Evolutionary conservation across 495 filamentous ascomycete genomes (phyloP).

Genomic region (Aspergillus indologenus): DNA sequence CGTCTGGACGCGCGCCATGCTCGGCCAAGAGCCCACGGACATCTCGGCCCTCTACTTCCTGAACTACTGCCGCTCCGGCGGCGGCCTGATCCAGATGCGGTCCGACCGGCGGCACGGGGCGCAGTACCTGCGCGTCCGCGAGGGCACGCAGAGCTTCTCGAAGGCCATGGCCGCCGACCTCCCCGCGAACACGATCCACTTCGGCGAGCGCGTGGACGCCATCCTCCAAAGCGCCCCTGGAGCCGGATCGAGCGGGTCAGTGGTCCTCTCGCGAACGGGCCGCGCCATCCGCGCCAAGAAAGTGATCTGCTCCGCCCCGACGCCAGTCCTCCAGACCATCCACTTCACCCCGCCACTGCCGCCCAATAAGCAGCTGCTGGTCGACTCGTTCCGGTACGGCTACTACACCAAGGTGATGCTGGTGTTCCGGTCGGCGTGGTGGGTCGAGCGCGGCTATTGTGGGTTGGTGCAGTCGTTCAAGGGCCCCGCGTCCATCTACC

Average conservation of each 20-base stretch:
- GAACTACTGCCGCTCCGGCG: conserved; percentile 45
- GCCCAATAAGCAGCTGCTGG: conserved; percentile 16
- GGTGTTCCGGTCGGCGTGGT: conserved; percentile 37
- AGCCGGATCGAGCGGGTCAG: not conserved
- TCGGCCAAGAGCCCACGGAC: conserved; percentile 41
- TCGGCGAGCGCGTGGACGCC: conserved; percentile 21
- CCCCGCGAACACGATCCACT: conserved; percentile 17
- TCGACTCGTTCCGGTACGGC: conserved; percentile 24
- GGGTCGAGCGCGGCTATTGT: conserved; percentile 34
- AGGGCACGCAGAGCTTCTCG: conserved; percentile 36
- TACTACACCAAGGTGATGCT: conserved; percentile 40
- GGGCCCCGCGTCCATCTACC: conserved; percentile 36
- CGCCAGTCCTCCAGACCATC: conserved; percentile 30
- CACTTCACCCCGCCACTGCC: conserved; percentile 30
- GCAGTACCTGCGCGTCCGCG: conserved; percentile 39
- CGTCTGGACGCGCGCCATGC: conserved; percentile 42
- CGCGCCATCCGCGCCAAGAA: conserved; percentile 27
- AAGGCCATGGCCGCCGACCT: conserved; percentile 24
- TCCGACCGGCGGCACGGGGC: conserved; percentile 43
- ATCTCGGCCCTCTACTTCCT: conserved; percentile 47
- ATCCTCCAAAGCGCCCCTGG: conserved; percentile 4
- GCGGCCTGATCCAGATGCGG: conserved; percentile 36
- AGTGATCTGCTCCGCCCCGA: conserved; percentile 38
- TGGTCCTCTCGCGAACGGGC: conserved; percentile 2
- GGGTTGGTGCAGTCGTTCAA: conserved; percentile 31